Base-by-base conservation (phyloP, 1,139 yeast species). In the Yamadazyma taylorii region DNA sequence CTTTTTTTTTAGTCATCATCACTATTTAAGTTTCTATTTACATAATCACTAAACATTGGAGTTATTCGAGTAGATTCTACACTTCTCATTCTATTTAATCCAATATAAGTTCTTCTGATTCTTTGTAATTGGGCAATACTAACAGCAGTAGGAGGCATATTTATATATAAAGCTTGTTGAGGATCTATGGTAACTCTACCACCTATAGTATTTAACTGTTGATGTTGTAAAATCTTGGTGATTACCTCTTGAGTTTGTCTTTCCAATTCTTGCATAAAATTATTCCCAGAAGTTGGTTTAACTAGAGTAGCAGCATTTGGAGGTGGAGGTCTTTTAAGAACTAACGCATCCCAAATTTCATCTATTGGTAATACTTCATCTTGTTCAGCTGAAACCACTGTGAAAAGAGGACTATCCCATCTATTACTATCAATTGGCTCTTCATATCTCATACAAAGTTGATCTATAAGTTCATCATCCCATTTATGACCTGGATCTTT, bases 321-420 rank as follows among this genome's bases (percentile, higher is more conserved):
- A 17, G 81, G 79, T 24, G 72, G 79, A 1, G 87, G 79, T 55
- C 77, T 75, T 37, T 73, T 70, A 40, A 81, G 67, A 15, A 83
- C 84, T 15, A 87, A 57, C 0, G 83, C 76, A 39, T 78, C 78
- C 90, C 94, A 86, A 3, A 89, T 73, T 16, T 79, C 85, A 4
- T 82, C 83, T 10, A 78, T 60, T 0, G 90, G 88, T 11, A 85
- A 52, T 10, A 35, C 40, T 40, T 70, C 74, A 5, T 64, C 58
- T n/a, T 63, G 66, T 12, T 17, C 32, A 32, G 78, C 81, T 30
- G 80, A 75, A 3, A 81, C 75, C 1, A 87, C 60, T 0, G 87
- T 79, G 56, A 88, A 84, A 44, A 90, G 63, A 2, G 99, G 99
- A 4, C 95, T 80, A 56, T 92, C 99, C 98, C 98, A 92, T 42